These are phyloP conservation scores for Glonium stellatum DNA, from an alignment of 495 filamentous ascomycete species.

Conservation along the genomic window DNA sequence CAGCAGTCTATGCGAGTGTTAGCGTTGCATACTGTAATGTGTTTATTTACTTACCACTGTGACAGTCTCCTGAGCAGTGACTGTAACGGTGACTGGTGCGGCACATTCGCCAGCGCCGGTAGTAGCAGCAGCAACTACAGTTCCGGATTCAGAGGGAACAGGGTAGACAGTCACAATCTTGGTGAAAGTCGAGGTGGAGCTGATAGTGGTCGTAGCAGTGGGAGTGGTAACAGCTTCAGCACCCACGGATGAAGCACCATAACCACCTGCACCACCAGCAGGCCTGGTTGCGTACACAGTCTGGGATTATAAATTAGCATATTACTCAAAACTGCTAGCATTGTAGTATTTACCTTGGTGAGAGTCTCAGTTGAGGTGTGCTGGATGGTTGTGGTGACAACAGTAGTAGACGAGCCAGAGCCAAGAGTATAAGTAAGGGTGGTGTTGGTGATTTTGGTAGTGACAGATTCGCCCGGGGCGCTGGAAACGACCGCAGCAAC, in stretches of 20 bases:
- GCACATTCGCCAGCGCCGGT: constrained; percentile 16
- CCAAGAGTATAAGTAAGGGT: constrained; percentile 24
- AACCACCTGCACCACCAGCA: neutral
- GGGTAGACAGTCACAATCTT: constrained; percentile 18
- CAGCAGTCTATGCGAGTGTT: neutral
- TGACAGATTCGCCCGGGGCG: neutral
- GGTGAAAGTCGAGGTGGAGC: constrained; percentile 20
- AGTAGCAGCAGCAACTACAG: neutral
- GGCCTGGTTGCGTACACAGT: constrained; percentile 22
- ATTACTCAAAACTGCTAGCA: neutral
- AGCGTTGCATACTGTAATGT: neutral
- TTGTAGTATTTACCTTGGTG: neutral
- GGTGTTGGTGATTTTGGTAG: constrained; percentile 2
- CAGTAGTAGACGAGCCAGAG: constrained; percentile 15
- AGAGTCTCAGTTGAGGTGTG: constrained; percentile 17
- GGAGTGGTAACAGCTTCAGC: neutral
- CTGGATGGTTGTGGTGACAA: constrained; percentile 19
- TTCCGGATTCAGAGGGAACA: neutral
- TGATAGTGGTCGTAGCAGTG: constrained; percentile 5
- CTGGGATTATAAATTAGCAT: constrained; percentile 2
- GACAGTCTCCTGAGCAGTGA: constrained; percentile 27
- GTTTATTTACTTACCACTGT: constrained; percentile 20
- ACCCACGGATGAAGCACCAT: neutral
- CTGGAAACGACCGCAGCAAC: neutral
- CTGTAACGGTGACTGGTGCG: constrained; percentile 21